These are phyloP conservation scores for Allium sativum DNA, from an alignment of 106 monocot species.

Conservation along the genomic window DNA sequence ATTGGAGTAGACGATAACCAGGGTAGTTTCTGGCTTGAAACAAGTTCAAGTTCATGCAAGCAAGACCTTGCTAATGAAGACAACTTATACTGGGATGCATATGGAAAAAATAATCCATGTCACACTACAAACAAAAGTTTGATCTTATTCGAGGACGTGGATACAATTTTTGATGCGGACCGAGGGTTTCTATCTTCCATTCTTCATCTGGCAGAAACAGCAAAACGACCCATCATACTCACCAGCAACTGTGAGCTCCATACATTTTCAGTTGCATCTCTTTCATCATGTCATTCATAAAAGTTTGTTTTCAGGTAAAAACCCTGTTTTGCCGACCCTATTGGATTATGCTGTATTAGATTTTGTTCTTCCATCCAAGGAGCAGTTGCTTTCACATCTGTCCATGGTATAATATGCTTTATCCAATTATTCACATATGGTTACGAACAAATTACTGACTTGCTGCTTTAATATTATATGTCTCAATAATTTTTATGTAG, in stretches of 20 bases:
- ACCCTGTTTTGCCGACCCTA: constrained; percentile 49
- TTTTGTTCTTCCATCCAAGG: constrained; percentile 55
- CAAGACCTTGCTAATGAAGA: background rate
- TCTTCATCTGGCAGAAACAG: constrained; percentile 70
- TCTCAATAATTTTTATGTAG: constrained; percentile 24
- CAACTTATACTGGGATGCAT: background rate
- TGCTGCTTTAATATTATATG: constrained; percentile 6
- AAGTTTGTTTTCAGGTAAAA: constrained; percentile 36
- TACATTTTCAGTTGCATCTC: constrained; percentile 1
- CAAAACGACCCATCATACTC: constrained; percentile 94
- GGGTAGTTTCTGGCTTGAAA: constrained; percentile 9
- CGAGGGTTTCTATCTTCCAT: constrained; percentile 74
- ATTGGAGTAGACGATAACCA: constrained; percentile 11
- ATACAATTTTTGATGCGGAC: constrained; percentile 87
- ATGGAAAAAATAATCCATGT: constrained; percentile 13
- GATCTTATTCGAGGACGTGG: constrained; percentile 91
- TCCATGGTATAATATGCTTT: constrained; percentile 32
- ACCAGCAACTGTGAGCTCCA: constrained; percentile 75
- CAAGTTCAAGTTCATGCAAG: constrained; percentile 10
- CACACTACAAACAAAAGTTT: constrained; percentile 51
- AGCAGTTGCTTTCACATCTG: constrained; percentile 51
- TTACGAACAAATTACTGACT: background rate
- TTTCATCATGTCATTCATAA: constrained; percentile 1
- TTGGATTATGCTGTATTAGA: constrained; percentile 43
- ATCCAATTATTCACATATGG: background rate